Percentiles rank a stretch among this genome's conserved stretches.
Evolutionary conservation across 768 basidiomycete species (phyloP).

Genomic region (Gymnopilus junonius): DNA sequence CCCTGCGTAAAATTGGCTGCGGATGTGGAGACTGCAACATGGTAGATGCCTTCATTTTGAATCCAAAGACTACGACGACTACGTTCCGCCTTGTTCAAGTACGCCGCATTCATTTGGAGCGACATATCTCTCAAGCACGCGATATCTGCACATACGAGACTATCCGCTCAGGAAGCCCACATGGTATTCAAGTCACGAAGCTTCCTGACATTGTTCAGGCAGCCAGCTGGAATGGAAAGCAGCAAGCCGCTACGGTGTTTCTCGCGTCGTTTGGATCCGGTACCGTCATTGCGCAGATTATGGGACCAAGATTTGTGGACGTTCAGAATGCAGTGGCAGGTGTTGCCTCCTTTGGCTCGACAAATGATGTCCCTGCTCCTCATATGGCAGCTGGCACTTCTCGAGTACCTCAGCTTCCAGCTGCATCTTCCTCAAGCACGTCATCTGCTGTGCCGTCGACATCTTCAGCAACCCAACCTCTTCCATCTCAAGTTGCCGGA

Average conservation of each 20-base stretch:
- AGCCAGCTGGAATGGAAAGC: slow-evolving; percentile 26
- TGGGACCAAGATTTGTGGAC: slow-evolving; percentile 36
- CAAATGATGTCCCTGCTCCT: background rate
- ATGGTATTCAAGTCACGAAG: slow-evolving; percentile 34
- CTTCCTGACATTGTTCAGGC: slow-evolving; percentile 22
- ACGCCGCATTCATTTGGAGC: slow-evolving; percentile 30
- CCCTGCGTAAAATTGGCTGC: slow-evolving; percentile 35
- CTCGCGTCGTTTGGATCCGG: slow-evolving; percentile 31
- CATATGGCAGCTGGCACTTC: background rate
- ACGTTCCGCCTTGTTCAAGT: slow-evolving; percentile 23
- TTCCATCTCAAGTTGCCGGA: slow-evolving; percentile 13
- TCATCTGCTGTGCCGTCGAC: background rate
- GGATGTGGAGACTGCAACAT: slow-evolving; percentile 33
- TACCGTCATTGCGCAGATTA: slow-evolving; percentile 26
- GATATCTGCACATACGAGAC: slow-evolving; percentile 31
- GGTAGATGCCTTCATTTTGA: slow-evolving; percentile 32
- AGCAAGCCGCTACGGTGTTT: slow-evolving; percentile 28
- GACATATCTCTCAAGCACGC: slow-evolving; percentile 15
- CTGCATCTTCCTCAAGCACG: background rate
- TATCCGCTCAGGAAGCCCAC: slow-evolving; percentile 28
- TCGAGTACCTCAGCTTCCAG: background rate
- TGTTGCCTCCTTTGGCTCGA: slow-evolving; percentile 19
- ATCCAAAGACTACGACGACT: slow-evolving; percentile 9
- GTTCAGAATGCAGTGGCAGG: slow-evolving; percentile 32
- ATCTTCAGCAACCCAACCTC: background rate